Percentiles rank a stretch among this genome's conserved stretches.
phyloP scores from a whole-genome alignment of 495 filamentous ascomycete species.

The Xanthoparmelia taractica region DNA sequence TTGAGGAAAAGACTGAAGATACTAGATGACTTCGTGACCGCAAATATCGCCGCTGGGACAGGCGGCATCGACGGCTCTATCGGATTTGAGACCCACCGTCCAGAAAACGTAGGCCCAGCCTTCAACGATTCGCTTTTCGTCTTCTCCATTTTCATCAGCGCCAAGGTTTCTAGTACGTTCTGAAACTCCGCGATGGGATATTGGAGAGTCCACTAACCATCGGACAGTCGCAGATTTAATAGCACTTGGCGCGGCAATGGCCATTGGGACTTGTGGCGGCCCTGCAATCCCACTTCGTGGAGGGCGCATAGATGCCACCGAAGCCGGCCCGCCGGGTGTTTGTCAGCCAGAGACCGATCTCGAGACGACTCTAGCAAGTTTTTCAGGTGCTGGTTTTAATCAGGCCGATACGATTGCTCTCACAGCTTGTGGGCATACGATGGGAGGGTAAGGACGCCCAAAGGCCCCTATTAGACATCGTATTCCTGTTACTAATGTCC shows the following conservation, averaged over 20 bases:
- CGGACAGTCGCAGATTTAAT: constrained; percentile 44
- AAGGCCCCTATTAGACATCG: background rate
- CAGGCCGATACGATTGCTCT: constrained; percentile 51
- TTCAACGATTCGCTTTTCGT: constrained; percentile 48
- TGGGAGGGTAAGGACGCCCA: constrained; percentile 37
- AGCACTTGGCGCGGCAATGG: constrained; percentile 47
- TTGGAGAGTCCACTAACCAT: background rate
- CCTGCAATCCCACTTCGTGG: constrained; percentile 47
- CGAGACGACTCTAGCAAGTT: constrained; percentile 45
- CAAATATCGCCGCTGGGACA: constrained; percentile 25
- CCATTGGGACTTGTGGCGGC: constrained; percentile 52
- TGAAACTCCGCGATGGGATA: background rate
- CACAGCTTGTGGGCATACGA: constrained; percentile 53
- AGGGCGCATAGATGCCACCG: constrained; percentile 48
- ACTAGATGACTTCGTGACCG: constrained; percentile 30
- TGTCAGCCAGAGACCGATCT: constrained; percentile 50
- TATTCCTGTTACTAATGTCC: background rate
- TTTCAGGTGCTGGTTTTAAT: constrained; percentile 50
- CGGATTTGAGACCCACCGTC: constrained; percentile 29
- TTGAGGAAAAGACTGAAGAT: background rate
- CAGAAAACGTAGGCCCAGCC: constrained; percentile 49
- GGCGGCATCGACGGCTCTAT: constrained; percentile 34
- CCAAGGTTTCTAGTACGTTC: constrained; percentile 32
- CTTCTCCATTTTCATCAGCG: constrained; percentile 45
- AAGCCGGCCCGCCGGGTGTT: constrained; percentile 44